Evolutionary conservation across 495 filamentous ascomycete genomes (phyloP).

Genomic region (Cetradonia linearis): DNA sequence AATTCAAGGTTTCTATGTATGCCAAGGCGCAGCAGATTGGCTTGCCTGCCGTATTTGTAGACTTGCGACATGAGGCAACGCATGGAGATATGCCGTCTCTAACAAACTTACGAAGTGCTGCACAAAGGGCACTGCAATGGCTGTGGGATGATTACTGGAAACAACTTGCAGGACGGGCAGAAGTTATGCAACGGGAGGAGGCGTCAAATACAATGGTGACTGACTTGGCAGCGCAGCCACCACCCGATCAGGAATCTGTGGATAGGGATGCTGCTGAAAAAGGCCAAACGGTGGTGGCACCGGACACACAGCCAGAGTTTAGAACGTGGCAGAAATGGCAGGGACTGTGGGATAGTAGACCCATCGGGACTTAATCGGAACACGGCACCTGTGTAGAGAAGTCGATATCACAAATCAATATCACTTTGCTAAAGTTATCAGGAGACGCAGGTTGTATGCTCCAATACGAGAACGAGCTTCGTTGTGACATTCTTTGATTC

Average conservation of each 20-base stretch:
- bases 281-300: background rate
- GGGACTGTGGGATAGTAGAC: constrained; percentile 49
- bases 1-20: constrained; percentile 72
- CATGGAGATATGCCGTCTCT: constrained; percentile 78
- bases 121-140: constrained; percentile 64
- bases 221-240: constrained; percentile 3
- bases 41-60: constrained; percentile 75
- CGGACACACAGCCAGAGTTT: constrained; percentile 14
- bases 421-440: background rate
- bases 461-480: background rate
- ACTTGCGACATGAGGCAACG: constrained; percentile 79
- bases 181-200: background rate
- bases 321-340: constrained; percentile 43
- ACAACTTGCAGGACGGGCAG: constrained; percentile 10
- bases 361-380: constrained; percentile 35
- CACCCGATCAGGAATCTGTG: background rate
- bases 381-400: background rate
- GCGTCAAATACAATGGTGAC: background rate
- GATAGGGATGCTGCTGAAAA: constrained; percentile 70
- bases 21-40: constrained; percentile 63
- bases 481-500: background rate
- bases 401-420: background rate
- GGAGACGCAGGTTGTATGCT: background rate
- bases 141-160: constrained; percentile 83
- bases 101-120: constrained; percentile 53